Base-by-base conservation (phyloP, 345 rosid genomes). In the Lumnitzera littorea region DNA sequence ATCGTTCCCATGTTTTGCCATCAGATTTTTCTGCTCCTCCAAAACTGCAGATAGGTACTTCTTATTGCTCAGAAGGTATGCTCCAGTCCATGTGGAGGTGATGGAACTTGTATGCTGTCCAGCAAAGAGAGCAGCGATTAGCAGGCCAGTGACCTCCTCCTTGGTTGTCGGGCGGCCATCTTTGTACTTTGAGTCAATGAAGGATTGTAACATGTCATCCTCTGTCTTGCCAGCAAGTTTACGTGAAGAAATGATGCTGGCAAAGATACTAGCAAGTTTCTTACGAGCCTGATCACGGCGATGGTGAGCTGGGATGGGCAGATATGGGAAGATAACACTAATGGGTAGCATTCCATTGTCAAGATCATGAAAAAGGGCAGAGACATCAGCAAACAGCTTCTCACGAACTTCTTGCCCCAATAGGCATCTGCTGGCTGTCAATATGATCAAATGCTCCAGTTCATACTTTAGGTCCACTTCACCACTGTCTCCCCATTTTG, bases 51-150 rank as follows among this genome's bases (percentile, higher is more conserved):
- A 66, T 53, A 83, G 69, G 72, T 72, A 81, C 60, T 90, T 61
- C 72, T 79, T 84, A 77, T 81, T 67, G 46, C 69, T 68, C 61
- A 92, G 83, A 55, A 90, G 87, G 66, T 92, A 90, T 64, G 99
- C 91, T 25, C 99, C 99, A 1, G 96, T 88, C 99, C 99, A 94
- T 0, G 87, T 84, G 61, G 97, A 94, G 61, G 99, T 90, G 77
- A 94, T 94, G 53, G 99, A 94, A 74, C 99, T 94, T 20, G 99
- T 94, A 76, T 94, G 99, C 82, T 94, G 99, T 52, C 99, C 97
- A 15, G 96, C 97, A 76, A 94, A 94, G 51, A 94, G 85, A 66
- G 97, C 96, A 43, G 99, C 99, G 52, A 94, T 94, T 61, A 94
- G 96, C 72, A 94, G 72, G 51, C 99, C 99, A 0, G 99, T 88